These are phyloP conservation scores for Sporothrix globosa DNA, from an alignment of 2,329 filamentous ascomycete genomes.

Conservation along the genomic window DNA sequence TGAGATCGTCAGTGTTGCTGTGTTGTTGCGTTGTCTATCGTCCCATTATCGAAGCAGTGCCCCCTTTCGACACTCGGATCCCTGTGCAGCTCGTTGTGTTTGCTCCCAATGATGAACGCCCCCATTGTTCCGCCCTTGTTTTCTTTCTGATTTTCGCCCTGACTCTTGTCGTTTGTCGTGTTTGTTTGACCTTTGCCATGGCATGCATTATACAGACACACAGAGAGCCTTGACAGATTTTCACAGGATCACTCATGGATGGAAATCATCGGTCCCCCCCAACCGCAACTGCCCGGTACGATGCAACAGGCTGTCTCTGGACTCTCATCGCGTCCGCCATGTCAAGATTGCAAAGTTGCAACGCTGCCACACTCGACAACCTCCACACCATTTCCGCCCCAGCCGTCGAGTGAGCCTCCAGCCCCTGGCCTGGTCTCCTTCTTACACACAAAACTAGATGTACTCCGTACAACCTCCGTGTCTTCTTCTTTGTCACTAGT, in stretches of 20 bases:
- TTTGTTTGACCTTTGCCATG: not conserved
- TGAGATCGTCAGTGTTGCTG: not conserved
- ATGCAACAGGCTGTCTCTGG: not conserved
- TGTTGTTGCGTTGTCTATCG: not conserved
- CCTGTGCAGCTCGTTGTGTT: constrained; percentile 29
- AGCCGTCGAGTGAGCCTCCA: constrained; percentile 26
- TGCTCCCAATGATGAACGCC: constrained; percentile 10
- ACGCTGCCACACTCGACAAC: not conserved
- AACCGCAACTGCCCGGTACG: not conserved
- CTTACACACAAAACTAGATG: not conserved
- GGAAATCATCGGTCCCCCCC: constrained; percentile 8
- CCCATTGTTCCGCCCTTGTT: not conserved
- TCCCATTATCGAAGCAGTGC: constrained; percentile 24
- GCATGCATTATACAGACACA: constrained; percentile 5
- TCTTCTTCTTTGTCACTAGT: constrained; percentile 13
- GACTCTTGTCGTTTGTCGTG: not conserved
- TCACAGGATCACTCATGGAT: not conserved
- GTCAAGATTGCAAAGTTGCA: not conserved
- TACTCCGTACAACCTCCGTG: constrained; percentile 4
- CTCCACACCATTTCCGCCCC: constrained; percentile 19
- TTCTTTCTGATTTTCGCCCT: constrained; percentile 10
- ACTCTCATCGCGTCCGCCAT: not conserved
- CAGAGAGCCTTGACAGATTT: not conserved
- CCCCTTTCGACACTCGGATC: not conserved
- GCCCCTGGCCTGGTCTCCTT: constrained; percentile 12